A percentile compares a stretch with the other conserved stretches of the same genome.
Evolutionary conservation across 352 stramenopile species (phyloP).

Genomic region (Phytophthora chlamydospora): DNA sequence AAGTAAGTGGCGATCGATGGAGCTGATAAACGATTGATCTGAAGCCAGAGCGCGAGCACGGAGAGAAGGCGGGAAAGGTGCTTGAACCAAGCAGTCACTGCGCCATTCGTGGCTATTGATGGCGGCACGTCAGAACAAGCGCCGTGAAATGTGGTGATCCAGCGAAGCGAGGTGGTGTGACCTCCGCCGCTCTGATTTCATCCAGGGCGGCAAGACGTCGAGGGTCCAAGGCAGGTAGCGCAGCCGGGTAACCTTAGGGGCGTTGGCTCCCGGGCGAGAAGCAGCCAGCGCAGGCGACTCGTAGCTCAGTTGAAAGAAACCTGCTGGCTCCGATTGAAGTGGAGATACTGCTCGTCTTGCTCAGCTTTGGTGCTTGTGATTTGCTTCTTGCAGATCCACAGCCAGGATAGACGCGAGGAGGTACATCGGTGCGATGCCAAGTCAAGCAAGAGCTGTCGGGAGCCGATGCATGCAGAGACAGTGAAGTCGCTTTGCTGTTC

Average conservation of each 20-base stretch:
- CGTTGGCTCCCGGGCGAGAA: background rate
- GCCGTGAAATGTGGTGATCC: background rate
- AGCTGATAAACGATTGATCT: background rate
- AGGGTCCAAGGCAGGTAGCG: background rate
- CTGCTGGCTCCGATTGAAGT: too few species aligned
- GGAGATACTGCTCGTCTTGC: conserved; percentile 1
- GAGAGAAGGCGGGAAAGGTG: background rate
- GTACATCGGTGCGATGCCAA: too few species aligned
- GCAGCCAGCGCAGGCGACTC: background rate
- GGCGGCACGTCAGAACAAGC: too few species aligned
- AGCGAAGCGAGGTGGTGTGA: background rate
- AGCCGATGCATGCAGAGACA: too few species aligned
- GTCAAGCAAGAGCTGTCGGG: too few species aligned
- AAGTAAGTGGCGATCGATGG: conserved; percentile 40
- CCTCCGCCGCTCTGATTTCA: background rate
- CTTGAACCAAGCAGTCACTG: background rate
- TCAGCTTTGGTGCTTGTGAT: too few species aligned
- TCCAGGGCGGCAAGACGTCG: background rate
- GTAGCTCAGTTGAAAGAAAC: too few species aligned
- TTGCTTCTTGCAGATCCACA: too few species aligned
- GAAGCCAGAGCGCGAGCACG: background rate
- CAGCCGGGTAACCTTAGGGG: background rate
- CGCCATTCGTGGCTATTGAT: too few species aligned
- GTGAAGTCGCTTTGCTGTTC: conserved; percentile 7
- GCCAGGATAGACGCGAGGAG: too few species aligned